Percentiles rank a stretch among this genome's conserved stretches.
phyloP scores from a whole-genome alignment of 108 stramenopile species.

The Skeletonema marinoi region DNA sequence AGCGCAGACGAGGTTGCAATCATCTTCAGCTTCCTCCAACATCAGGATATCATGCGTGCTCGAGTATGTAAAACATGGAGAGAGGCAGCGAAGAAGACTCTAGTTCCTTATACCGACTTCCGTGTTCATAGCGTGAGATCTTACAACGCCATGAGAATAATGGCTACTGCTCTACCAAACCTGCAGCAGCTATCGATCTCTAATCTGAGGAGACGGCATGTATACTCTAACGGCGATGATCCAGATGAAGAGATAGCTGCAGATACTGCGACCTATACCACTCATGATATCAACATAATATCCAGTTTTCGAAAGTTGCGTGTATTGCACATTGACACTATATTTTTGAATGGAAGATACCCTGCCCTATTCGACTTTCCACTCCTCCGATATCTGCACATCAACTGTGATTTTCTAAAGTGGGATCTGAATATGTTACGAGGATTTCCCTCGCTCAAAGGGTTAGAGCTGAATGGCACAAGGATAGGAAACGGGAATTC shows the following conservation, averaged over 20 bases:
- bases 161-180: not conserved
- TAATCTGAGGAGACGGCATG: not conserved
- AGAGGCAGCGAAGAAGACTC: not conserved
- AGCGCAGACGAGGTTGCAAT: conserved; percentile 5
- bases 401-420: not conserved
- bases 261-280: not conserved
- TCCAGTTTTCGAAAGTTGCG: not conserved
- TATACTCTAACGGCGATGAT: not conserved
- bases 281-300: conserved; percentile 8
- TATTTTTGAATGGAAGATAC: not conserved
- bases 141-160: not conserved
- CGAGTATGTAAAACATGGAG: conserved; percentile 6
- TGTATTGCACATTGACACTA: not conserved
- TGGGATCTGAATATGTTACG: not conserved
- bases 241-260: not conserved
- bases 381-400: not conserved
- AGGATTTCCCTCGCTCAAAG: conserved; percentile 4
- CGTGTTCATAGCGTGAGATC: not conserved
- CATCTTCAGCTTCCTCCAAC: conserved; percentile 1
- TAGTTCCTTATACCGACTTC: not conserved
- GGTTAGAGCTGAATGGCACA: not conserved
- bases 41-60: not conserved
- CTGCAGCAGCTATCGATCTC: not conserved
- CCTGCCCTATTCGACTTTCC: conserved; percentile 4
- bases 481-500: not conserved